Conservation (phyloP, 2,329 filamentous ascomycete genomes). For the Aureobasidium sp. region DNA sequence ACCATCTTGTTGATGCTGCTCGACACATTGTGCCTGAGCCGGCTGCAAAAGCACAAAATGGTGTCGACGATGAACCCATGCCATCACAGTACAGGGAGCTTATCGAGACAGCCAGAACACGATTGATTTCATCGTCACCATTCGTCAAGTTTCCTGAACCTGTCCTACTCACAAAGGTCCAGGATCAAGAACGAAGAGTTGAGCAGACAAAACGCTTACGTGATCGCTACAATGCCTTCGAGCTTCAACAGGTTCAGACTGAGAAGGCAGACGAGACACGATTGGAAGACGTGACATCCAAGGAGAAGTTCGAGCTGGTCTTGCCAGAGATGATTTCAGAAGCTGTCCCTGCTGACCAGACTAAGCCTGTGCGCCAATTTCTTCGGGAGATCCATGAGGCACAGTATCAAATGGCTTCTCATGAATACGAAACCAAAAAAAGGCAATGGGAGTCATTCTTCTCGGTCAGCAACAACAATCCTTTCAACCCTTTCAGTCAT, state of each 20-base stretch:
- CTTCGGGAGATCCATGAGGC: slow-evolving; percentile 91
- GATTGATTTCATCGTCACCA: slow-evolving; percentile 87
- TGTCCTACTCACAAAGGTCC: slow-evolving; percentile 83
- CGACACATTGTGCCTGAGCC: slow-evolving; percentile 14
- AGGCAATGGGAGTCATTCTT: slow-evolving; percentile 95
- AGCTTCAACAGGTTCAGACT: slow-evolving; percentile 37
- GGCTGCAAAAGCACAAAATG: not conserved
- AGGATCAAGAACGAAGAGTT: slow-evolving; percentile 81
- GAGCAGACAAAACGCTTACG: slow-evolving; percentile 74
- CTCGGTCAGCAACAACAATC: slow-evolving; percentile 73
- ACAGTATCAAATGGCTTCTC: slow-evolving; percentile 89
- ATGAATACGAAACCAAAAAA: slow-evolving; percentile 91
- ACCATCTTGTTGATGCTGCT: slow-evolving; percentile 14
- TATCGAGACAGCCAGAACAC: slow-evolving; percentile 87
- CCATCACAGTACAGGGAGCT: slow-evolving; percentile 92
- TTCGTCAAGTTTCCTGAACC: slow-evolving; percentile 95
- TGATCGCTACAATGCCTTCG: slow-evolving; percentile 55
- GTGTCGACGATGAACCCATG: slow-evolving; percentile 39
- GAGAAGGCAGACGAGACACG: slow-evolving; percentile 37
- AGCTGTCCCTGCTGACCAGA: slow-evolving; percentile 74
- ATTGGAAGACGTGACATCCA: slow-evolving; percentile 25
- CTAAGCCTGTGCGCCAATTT: slow-evolving; percentile 84
- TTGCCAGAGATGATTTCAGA: slow-evolving; percentile 93
- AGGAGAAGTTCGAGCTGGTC: slow-evolving; percentile 72
- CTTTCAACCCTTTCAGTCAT: slow-evolving; percentile 92